phyloP scores from a whole-genome alignment of 2,329 filamentous ascomycete species.

The Alternaria sp. region DNA sequence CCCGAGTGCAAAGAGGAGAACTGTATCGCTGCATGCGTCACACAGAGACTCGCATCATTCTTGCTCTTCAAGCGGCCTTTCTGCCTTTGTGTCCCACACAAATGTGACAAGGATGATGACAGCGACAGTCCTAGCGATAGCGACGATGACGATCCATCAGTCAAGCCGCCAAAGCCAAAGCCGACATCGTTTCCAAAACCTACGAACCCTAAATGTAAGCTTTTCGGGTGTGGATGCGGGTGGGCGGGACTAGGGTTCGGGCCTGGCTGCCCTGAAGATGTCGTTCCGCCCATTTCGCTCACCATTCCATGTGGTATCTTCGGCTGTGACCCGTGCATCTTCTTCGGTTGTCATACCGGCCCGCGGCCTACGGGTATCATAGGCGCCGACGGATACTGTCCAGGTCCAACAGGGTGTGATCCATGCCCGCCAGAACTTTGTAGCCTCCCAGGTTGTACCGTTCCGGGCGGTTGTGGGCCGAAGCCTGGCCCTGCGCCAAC shows the following conservation, averaged over 20 bases:
- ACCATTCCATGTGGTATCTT: slow-evolving; percentile 22
- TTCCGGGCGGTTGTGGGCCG: slow-evolving; percentile 24
- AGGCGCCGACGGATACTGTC: slow-evolving; percentile 27
- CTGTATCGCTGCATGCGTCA: slow-evolving; percentile 11
- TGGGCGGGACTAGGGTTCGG: slow-evolving; percentile 31
- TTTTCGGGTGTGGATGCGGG: slow-evolving; percentile 32
- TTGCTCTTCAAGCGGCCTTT: slow-evolving; percentile 12
- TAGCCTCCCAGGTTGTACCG: slow-evolving; percentile 13
- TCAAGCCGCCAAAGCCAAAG: slow-evolving; percentile 7
- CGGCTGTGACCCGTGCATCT: slow-evolving; percentile 22
- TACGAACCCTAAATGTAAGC: slow-evolving; percentile 12
- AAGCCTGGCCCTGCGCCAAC: slow-evolving; percentile 23
- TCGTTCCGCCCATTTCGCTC: neutral
- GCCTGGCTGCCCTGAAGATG: slow-evolving; percentile 15
- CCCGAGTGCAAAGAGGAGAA: slow-evolving; percentile 16
- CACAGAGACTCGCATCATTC: slow-evolving; percentile 10
- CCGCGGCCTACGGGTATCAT: slow-evolving; percentile 11
- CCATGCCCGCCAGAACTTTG: slow-evolving; percentile 28
- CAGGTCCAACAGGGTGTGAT: slow-evolving; percentile 15
- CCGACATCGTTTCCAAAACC: slow-evolving; percentile 6
- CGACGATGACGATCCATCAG: slow-evolving; percentile 4
- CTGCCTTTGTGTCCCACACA: slow-evolving; percentile 16
- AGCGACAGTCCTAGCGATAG: slow-evolving; percentile 14
- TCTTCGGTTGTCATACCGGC: slow-evolving; percentile 24
- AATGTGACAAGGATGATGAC: slow-evolving; percentile 13